phyloP scores from a whole-genome alignment of 1,284 basidiomycete genomes.

The Puccinia hordei region DNA sequence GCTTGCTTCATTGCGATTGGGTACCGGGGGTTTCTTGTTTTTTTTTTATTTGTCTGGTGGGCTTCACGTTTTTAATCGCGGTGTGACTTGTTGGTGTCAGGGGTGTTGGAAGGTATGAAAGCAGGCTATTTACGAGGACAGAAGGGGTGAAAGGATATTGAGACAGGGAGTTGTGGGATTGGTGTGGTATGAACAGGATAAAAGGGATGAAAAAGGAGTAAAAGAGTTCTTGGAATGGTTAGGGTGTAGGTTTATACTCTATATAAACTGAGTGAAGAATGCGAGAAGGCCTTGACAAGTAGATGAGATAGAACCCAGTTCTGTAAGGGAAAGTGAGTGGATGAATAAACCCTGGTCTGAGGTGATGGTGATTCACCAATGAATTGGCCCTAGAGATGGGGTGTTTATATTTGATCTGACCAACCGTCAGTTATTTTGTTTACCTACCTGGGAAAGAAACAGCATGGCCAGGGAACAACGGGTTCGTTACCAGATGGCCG shows the following conservation, averaged over 20 bases:
- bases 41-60: neutral
- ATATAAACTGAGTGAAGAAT: neutral
- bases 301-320: neutral
- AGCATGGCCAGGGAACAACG: too few relatives aligned
- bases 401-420: too few relatives aligned
- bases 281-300: too few relatives aligned
- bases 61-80: neutral
- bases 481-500: too few relatives aligned
- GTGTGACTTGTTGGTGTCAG: neutral
- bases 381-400: too few relatives aligned
- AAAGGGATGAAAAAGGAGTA: neutral
- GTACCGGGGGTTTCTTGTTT: neutral
- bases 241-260: neutral
- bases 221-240: neutral
- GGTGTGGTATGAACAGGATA: neutral
- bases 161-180: too few relatives aligned
- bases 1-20: constrained; percentile 12
- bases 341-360: neutral
- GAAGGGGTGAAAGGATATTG: too few relatives aligned
- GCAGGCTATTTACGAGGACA: too few relatives aligned
- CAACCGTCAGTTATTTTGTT: too few relatives aligned
- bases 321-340: neutral
- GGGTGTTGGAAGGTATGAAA: neutral
- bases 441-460: too few relatives aligned
- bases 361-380: too few relatives aligned